Base-by-base conservation (phyloP, 169 alveolate genomes). In the Cryptosporidium ryanae region DNA sequence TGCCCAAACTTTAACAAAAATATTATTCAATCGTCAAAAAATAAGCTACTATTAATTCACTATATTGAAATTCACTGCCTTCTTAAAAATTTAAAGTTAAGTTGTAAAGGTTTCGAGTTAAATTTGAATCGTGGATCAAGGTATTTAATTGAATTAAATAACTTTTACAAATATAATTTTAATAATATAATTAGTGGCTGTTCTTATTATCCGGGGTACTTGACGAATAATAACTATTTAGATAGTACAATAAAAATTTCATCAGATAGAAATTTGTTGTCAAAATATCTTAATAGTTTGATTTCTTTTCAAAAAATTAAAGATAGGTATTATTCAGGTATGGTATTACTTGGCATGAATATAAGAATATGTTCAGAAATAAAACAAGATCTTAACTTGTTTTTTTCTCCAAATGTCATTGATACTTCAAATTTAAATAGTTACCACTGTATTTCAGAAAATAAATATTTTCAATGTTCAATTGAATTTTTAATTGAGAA, bases 101-200 rank as follows among this genome's bases (percentile, higher is more conserved):
- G 10, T 66, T 27, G 21, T 7, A 66, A 7, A 21, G 25, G 46
- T 2, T 23, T 66, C 46, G 82, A 48, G 23, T 1, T 66, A 66
- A 49, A 34, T 23, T 44, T 66, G n/a, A 23, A 23, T 44, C 23
- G 23, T 66, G 2, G 49, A 21, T 66, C 82, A n/a, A 25, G 8
- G 8, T 66, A 66, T 43, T 66, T 66, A 46, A 7, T 66, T 10
- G 63, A 66, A 21, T 66, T 66, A 66, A 38, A 66, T 48, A 43
- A 66, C n/a, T 34, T 64, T 21, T n/a, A 4, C 5, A 21, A 52
- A 17, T 52, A 7, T 12, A 52, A 52, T 12, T 0, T 4, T 52
- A 52, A 21, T 21, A 52, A 52, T 52, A n/a, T n/a, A 7, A n/a
- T 52, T 0, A 52, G 6, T 52, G 13, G 13, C 13, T 52, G 13